Evolutionary conservation across 164 flowering plant genomes (phyloP), one percentile per base, ranked within the genome.

Genomic region (Magnolia officinalis): DNA sequence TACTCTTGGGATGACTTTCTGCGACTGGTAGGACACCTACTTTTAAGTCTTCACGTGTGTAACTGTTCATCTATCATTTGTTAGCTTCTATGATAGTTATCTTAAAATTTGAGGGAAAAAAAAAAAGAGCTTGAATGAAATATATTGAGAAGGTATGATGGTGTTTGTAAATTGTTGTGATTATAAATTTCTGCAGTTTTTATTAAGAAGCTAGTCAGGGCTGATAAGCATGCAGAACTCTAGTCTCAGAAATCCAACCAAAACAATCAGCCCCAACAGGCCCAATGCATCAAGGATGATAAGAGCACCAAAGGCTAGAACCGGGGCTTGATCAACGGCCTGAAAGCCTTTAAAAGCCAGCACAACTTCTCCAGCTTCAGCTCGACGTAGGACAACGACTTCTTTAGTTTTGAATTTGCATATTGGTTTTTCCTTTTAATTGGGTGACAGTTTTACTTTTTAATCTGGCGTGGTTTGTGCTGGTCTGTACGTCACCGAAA

Each of bases 1-100:
- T 89, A 88, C 84, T 81, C 96, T 16, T 96, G 99, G 99, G 89
- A 90, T 63, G 97, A 92, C 11, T 96, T 96, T 84, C 77, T 92
- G 81, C 79, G 75, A 70, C 81, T 90, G 93, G 99, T 96, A 83
- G 20, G 87, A 24, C 78, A 74, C 73, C 73, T 78, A 55, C 64
- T 37, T 55, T 63, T 76, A 13, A 51, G 31, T 76, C 31, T 67
- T 75, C 51, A 58, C 18, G 45, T 13, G 19, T 23, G 21, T 20
- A 4, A 64, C 49, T 24, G 2, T 63, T 29, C 26, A 29, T 20
- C 6, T 2, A 37, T 29, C 68, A 65, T 68, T 68, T 37, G 31
- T 16, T 68, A 68, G 49, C 45, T 68, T 31, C 50, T 7, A 68
- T 65, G 31, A 29, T 4, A 9, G 10, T 65, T 26, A 37, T 4